Conservation (phyloP, 768 basidiomycete species). For the Amanita molliuscula region DNA sequence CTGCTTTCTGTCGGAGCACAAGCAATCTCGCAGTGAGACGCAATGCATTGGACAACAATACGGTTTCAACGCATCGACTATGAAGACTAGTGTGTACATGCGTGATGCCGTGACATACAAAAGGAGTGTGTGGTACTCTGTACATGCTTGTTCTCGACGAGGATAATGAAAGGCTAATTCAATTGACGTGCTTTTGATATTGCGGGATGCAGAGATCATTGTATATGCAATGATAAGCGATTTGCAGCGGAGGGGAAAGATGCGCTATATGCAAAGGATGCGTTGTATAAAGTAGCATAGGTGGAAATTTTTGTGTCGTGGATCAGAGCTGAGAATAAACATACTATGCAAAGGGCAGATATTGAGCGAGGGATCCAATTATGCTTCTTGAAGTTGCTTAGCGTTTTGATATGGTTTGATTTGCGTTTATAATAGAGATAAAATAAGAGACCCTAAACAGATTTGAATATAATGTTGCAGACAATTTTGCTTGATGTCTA, state of each 20-base stretch:
- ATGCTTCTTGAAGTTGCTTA: background rate
- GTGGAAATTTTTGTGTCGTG: background rate
- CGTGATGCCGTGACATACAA: background rate
- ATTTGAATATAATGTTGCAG: conserved; percentile 6
- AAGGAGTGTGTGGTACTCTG: background rate
- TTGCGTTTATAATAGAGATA: conserved; percentile 2
- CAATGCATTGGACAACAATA: background rate
- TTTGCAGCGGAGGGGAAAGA: conserved; percentile 1
- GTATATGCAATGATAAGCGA: conserved; percentile 4
- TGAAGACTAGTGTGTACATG: background rate
- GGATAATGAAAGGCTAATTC: conserved; percentile 1
- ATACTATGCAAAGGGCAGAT: conserved; percentile 6
- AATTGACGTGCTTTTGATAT: background rate
- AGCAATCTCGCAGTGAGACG: background rate
- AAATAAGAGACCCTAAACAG: conserved; percentile 1
- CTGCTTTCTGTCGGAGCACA: background rate
- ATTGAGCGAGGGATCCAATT: background rate
- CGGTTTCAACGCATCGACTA: background rate
- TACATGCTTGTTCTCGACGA: background rate
- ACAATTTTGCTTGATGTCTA: conserved; percentile 5
- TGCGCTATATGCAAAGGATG: conserved; percentile 8
- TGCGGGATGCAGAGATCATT: conserved; percentile 3
- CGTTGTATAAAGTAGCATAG: conserved; percentile 6
- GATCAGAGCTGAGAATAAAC: conserved; percentile 1
- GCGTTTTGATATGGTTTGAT: background rate